These are phyloP conservation scores for Nannizziopsis arthrosporioides DNA, from an alignment of 2,329 filamentous ascomycete genomes.

Conservation along the genomic window DNA sequence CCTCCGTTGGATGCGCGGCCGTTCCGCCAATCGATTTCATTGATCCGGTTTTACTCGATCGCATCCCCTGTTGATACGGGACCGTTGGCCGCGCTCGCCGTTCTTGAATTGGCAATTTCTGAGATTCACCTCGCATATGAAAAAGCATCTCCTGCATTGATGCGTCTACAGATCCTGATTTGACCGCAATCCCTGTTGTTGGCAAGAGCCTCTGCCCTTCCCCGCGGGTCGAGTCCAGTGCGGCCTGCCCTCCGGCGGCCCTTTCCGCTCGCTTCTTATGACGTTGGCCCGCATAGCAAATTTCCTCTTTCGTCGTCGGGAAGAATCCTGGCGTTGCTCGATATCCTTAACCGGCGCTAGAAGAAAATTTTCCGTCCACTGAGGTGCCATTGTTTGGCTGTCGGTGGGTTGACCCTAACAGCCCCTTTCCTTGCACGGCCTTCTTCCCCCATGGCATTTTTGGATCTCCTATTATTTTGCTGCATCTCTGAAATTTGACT, in stretches of 20 bases:
- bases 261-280: background rate
- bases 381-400: constrained; percentile 1
- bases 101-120: background rate
- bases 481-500: background rate
- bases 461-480: background rate
- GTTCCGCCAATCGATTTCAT: too few species aligned
- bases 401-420: background rate
- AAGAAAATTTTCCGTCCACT: constrained; percentile 1
- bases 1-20: too few species aligned
- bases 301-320: constrained; percentile 1
- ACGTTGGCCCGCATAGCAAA: background rate
- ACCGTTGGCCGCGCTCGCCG: background rate
- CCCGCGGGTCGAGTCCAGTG: background rate
- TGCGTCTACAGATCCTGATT: background rate
- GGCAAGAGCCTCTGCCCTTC: constrained; percentile 3
- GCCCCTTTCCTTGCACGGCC: background rate
- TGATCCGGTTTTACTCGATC: too few species aligned
- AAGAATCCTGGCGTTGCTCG: background rate
- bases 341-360: constrained; percentile 6
- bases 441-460: constrained; percentile 6
- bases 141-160: background rate
- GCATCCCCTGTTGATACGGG: too few species aligned
- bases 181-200: constrained; percentile 3
- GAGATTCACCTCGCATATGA: constrained; percentile 2
- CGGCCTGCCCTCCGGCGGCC: background rate